Base-by-base conservation (phyloP, 2,329 filamentous ascomycete genomes). In the Huntiella savannae region DNA sequence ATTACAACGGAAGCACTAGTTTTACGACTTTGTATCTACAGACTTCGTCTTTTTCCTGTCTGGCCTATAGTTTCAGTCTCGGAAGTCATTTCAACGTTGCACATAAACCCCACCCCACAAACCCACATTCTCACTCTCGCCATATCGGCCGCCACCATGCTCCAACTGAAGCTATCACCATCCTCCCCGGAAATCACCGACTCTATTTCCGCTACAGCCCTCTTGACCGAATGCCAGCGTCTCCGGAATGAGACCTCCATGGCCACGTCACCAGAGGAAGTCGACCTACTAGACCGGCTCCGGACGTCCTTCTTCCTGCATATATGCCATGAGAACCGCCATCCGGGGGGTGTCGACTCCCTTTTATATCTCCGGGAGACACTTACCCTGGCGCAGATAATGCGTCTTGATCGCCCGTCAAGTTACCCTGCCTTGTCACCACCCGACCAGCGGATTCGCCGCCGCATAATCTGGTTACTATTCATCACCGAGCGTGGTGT, bases 271-370 rank as follows among this genome's bases (percentile, higher is more conserved):
- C 32, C 22, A 34, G 12, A 22, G 10, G 5, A 11, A 15, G 13
- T 33, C 12, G 12, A 33, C 34, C 61, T 58, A 12, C 55, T 71
- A 15, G 60, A 67, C 42, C 58, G 57, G 33, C 51, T 71, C 3
- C 60, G 66, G 4, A 64, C 63, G 2, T 64, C 66, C 0, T 71
- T 71, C 51, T 71, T 70, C 41, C 55, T 71, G 13, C 68, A 71
- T 52, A 63, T 69, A 8, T 70, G 68, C 45, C 62, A 70, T 51
- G 68, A 71, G 53, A 70, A 71, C 45, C 60, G 63, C 48, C 52
- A 58, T 7, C 59, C 65, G 0, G 68, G 68, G 3, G 65, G 67
- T 1, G 60, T 58, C 2, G 63, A 64, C 43, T 69, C 67, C 2
- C 55, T 70, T 5, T 53, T 71, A 6, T 67, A 67, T 50, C 53